phyloP scores from a whole-genome alignment of 129 eudicot species.

The Chrysanthemum seticuspe region DNA sequence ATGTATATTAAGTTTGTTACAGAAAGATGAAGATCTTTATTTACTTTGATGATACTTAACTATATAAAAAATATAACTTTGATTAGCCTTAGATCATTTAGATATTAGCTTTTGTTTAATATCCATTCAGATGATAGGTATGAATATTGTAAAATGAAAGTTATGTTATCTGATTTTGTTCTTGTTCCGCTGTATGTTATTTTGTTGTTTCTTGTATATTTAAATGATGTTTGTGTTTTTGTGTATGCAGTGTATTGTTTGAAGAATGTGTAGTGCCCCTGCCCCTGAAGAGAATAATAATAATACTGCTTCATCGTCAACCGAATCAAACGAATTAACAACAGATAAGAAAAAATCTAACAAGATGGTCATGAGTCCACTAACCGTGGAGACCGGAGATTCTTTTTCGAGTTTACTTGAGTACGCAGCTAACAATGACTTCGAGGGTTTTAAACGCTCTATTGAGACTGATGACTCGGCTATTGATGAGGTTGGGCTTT shows the following conservation, averaged over 20 bases:
- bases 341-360: slow-evolving; percentile 21
- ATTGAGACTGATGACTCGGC: slow-evolving; percentile 50
- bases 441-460: slow-evolving; percentile 54
- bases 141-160: neutral
- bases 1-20: no score
- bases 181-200: neutral
- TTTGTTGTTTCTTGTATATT: neutral
- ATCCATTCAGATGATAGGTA: neutral
- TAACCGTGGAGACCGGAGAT: slow-evolving; percentile 60
- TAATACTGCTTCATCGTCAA: slow-evolving; percentile 29
- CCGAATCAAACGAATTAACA: slow-evolving; percentile 2
- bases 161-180: neutral
- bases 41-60: neutral
- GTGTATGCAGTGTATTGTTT: slow-evolving; percentile 30
- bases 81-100: neutral
- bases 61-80: neutral
- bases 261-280: slow-evolving; percentile 61
- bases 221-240: neutral
- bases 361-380: slow-evolving; percentile 39
- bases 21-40: neutral
- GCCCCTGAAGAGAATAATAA: slow-evolving; percentile 43
- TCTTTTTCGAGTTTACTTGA: slow-evolving; percentile 72
- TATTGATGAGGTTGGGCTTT: slow-evolving; percentile 67
- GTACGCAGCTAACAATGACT: slow-evolving; percentile 75
- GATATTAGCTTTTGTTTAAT: no score